Evolutionary conservation across 2,329 filamentous ascomycete genomes (phyloP).

Genomic region (Graphiopsis chlorocephala): DNA sequence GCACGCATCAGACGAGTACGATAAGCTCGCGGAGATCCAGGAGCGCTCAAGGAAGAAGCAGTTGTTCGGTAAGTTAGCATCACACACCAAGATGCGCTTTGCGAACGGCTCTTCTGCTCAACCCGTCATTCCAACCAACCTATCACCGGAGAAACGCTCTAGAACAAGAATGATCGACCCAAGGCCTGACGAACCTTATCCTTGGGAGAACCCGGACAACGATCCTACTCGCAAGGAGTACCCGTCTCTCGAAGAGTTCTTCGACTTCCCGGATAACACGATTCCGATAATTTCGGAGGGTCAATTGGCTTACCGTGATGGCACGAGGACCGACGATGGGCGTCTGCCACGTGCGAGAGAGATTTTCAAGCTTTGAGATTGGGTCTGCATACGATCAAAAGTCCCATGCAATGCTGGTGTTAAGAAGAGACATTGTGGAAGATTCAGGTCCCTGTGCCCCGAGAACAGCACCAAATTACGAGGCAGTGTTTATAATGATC

Average conservation of each 20-base stretch:
- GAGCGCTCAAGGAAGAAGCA: conserved; percentile 38
- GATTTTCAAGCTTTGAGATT: conserved; percentile 17
- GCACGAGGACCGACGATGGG: conserved; percentile 17
- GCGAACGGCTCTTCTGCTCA: background rate
- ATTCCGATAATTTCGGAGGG: conserved; percentile 24
- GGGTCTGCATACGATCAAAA: background rate
- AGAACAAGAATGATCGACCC: conserved; percentile 16
- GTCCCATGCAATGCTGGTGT: background rate
- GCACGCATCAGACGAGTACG: conserved; percentile 41
- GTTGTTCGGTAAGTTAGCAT: conserved; percentile 25
- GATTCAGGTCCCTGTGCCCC: background rate
- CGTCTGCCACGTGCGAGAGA: conserved; percentile 19
- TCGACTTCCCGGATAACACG: conserved; percentile 22
- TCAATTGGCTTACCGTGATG: conserved; percentile 25
- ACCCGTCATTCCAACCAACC: background rate
- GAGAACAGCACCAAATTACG: background rate
- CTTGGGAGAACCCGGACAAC: conserved; percentile 7
- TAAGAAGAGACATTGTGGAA: background rate
- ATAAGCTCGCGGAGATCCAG: conserved; percentile 56
- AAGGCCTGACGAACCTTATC: conserved; percentile 20
- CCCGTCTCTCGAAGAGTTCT: conserved; percentile 23
- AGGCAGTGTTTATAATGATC: background rate
- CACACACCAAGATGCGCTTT: conserved; percentile 9
- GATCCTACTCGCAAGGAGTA: conserved; percentile 11
- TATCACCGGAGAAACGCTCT: conserved; percentile 11